Conservation (phyloP, 805 yeast genomes). For the Yarrowia hollandica region DNA sequence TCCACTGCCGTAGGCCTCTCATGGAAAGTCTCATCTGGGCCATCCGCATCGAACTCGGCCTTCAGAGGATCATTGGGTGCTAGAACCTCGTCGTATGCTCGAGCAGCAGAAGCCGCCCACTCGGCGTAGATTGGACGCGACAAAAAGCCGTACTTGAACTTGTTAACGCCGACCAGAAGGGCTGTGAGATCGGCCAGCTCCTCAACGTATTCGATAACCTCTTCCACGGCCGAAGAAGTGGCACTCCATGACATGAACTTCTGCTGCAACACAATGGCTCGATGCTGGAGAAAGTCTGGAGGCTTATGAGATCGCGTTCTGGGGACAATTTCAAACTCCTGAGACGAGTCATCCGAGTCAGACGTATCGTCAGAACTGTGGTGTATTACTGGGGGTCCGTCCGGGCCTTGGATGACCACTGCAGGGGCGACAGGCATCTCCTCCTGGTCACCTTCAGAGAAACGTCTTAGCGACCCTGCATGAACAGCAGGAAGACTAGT, state of each 20-base stretch:
- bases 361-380: conserved; percentile 2
- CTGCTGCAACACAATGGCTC: conserved; percentile 36
- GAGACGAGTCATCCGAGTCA: conserved; percentile 10
- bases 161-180: conserved; percentile 50
- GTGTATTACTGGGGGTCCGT: neutral
- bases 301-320: neutral
- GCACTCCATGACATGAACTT: conserved; percentile 54
- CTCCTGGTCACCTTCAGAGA: neutral
- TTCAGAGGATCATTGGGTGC: conserved; percentile 18
- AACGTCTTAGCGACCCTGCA: neutral
- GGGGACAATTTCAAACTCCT: conserved; percentile 9
- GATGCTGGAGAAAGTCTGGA: conserved; percentile 34
- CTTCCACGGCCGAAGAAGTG: conserved; percentile 50
- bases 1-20: neutral
- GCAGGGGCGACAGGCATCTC: neutral
- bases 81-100: conserved; percentile 25
- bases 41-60: neutral
- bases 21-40: neutral
- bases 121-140: conserved; percentile 46
- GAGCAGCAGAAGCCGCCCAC: conserved; percentile 29
- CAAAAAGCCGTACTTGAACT: conserved; percentile 53
- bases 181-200: conserved; percentile 48
- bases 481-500: conserved; percentile 6
- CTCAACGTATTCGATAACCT: conserved; percentile 52
- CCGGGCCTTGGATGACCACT: neutral